Percentiles rank a stretch among this genome's conserved stretches.
Conservation (phyloP, 495 filamentous ascomycete species). For the Tuber magnatum region DNA sequence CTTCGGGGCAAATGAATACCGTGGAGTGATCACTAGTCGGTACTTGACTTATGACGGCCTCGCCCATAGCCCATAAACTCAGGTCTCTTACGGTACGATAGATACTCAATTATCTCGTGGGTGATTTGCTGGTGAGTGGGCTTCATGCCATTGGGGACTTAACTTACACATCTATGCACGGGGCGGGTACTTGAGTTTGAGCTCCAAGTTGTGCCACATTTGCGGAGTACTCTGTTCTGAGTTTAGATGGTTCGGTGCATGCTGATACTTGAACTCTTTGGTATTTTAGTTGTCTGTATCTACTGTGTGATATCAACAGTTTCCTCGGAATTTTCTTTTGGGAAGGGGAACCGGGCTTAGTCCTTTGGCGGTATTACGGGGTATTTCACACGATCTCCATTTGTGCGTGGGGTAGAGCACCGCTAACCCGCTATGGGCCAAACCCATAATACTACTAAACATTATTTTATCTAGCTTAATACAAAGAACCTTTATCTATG, state of each 20-base stretch:
- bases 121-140: not conserved
- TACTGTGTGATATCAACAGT: not conserved
- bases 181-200: no score
- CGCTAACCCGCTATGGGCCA: no score
- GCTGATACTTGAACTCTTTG: not conserved
- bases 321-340: no score
- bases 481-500: not conserved
- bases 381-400: no score
- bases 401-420: not conserved
- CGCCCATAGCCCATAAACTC: not conserved
- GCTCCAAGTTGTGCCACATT: not conserved
- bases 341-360: not conserved
- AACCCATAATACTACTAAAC: not conserved
- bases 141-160: not conserved
- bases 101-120: not conserved
- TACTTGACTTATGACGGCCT: not conserved
- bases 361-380: not conserved
- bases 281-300: not conserved
- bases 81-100: not conserved
- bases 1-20: no score
- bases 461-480: not conserved
- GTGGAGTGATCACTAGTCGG: not conserved
- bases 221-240: not conserved
- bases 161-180: not conserved
- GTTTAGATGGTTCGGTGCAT: not conserved